Conservation (phyloP, 2,329 filamentous ascomycete species). For the Fusarium pininemorale region DNA sequence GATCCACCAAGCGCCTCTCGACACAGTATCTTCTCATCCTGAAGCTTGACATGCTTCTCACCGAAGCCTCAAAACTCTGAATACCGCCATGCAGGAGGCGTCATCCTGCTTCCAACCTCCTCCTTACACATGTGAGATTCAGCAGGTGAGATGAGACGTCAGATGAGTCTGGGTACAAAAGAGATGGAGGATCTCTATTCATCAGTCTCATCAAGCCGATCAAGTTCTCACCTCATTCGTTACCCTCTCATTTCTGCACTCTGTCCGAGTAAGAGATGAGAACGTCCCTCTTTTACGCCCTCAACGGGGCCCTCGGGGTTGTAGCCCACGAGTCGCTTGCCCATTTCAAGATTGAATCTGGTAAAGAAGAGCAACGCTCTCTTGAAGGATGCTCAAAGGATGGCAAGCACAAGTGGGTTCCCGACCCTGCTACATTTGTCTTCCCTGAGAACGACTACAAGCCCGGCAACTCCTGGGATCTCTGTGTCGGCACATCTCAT, state of each 20-base stretch:
- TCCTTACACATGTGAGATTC: background rate
- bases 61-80: conserved; percentile 8
- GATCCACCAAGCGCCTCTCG: background rate
- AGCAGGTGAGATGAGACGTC: no score
- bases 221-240: conserved; percentile 32
- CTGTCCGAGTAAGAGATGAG: conserved; percentile 32
- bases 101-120: conserved; percentile 1
- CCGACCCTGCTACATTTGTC: conserved; percentile 39
- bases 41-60: conserved; percentile 7
- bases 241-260: conserved; percentile 23
- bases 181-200: conserved; percentile 7
- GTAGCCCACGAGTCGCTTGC: conserved; percentile 38
- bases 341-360: conserved; percentile 28
- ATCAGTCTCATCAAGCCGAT: conserved; percentile 11
- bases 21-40: background rate
- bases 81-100: background rate
- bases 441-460: conserved; percentile 37
- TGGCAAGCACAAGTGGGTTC: conserved; percentile 40
- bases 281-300: conserved; percentile 38
- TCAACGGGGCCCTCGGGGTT: conserved; percentile 38
- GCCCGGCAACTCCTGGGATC: conserved; percentile 36
- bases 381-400: conserved; percentile 37
- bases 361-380: conserved; percentile 12
- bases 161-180: conserved; percentile 17
- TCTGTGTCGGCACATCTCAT: conserved; percentile 32